phyloP scores from a whole-genome alignment of 768 basidiomycete genomes.

The Strobilomyces confusus region DNA sequence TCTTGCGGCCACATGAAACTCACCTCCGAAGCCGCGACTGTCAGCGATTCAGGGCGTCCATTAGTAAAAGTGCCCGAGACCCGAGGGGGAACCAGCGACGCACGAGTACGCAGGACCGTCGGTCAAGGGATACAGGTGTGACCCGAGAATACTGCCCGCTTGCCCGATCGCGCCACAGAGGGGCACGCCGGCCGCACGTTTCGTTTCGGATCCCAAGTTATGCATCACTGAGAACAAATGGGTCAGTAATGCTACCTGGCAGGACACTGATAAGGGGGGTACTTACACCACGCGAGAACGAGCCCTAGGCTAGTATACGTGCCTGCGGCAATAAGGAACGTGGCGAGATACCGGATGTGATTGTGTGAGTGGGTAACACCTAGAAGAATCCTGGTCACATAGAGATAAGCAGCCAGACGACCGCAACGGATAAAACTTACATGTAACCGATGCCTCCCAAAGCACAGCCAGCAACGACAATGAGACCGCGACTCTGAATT shows the following conservation, averaged over 20 bases:
- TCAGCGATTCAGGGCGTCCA: no score
- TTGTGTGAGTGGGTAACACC: constrained; percentile 25
- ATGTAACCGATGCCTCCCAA: constrained; percentile 41
- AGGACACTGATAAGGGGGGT: no score
- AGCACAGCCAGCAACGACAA: constrained; percentile 27
- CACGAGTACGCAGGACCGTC: constrained; percentile 40
- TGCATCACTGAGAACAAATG: constrained; percentile 31
- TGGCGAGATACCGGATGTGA: constrained; percentile 43
- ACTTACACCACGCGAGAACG: constrained; percentile 47
- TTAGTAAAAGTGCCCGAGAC: no score
- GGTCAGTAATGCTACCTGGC: no score
- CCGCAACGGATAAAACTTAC: constrained; percentile 20
- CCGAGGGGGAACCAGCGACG: neutral
- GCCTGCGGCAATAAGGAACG: constrained; percentile 43
- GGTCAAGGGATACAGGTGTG: constrained; percentile 39
- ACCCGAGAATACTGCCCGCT: constrained; percentile 37
- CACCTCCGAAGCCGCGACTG: no score
- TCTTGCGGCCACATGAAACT: neutral
- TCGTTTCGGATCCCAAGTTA: constrained; percentile 44
- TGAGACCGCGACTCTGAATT: constrained; percentile 40
- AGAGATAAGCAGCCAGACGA: neutral
- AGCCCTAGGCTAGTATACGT: constrained; percentile 45
- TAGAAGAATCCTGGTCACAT: constrained; percentile 30
- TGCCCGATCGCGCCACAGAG: constrained; percentile 42
- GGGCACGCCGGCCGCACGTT: constrained; percentile 40